Evolutionary conservation across 2,329 filamentous ascomycete genomes (phyloP), one percentile per base, ranked within the genome.

Genomic region (Cladosporium sp.): DNA sequence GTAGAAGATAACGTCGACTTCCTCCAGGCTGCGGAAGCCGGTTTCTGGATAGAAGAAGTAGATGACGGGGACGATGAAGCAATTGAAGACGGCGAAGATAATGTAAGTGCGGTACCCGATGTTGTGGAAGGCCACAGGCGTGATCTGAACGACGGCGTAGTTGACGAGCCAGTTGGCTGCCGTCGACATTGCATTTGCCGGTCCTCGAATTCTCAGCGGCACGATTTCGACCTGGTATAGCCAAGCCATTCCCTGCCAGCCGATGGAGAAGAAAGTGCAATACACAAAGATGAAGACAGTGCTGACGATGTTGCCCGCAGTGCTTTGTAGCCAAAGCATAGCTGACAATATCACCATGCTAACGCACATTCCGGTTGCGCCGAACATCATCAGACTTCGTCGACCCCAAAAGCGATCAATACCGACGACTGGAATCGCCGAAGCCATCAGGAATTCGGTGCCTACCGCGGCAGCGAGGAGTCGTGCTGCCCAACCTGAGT

Each of bases 1-100:
- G 73, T 81, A 81, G 80, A 90, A 89, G 69, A 91, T 88, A 65
- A 85, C 82, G 72, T 91, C 89, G 77, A 91, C 87, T 74, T 91
- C 89, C 75, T 91, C 89, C 35, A 91, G 80, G 16, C 75, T 77
- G 49, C 73, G 71, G 65, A 82, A 83, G 11, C 84, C 85, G 2
- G 85, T 88, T 71, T 88, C 86, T 0, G 85, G 86, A 73, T 86
- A 87, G 80, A 87, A 86, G 76, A 86, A 84, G 77, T 86, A 88
- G 57, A 85, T 82, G 8, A 82, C 80, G 0, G 85, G 85, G 21
- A 86, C 79, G 26, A 65, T 65, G 46, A 61, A 33, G 64, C 50
- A 60, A 49, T 65, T 65, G 46, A 58, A 46, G 5, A 67, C 69
- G 18, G 71, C 71, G 52, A 73, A 72, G 57, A 73, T 71, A 14